Conservation (phyloP, 202 grass and related monocot genomes). For the Schoenoplectus tabernaemontani region DNA sequence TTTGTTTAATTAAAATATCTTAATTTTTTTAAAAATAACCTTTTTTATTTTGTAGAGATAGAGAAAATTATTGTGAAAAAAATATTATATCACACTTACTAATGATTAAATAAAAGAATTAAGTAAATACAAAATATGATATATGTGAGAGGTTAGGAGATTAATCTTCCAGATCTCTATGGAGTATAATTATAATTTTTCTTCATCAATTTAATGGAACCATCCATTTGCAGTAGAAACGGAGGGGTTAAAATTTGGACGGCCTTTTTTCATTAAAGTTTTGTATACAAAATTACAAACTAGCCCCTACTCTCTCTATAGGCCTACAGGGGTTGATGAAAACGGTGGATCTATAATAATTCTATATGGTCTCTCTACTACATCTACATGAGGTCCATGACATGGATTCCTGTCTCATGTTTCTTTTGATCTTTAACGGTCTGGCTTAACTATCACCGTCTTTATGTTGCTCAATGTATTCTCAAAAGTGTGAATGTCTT, state of each 20-base stretch:
- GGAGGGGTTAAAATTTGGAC: background rate
- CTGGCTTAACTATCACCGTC: background rate
- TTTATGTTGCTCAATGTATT: background rate
- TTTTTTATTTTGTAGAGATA: too few relatives aligned
- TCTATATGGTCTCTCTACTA: background rate
- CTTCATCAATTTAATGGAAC: background rate
- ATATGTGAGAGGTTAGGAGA: too few relatives aligned
- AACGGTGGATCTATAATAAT: background rate
- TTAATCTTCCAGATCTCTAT: too few relatives aligned
- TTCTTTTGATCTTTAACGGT: conserved; percentile 10
- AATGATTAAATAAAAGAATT: too few relatives aligned
- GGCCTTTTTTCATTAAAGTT: background rate
- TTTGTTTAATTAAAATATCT: too few relatives aligned
- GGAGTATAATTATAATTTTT: background rate
- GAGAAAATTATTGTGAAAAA: too few relatives aligned
- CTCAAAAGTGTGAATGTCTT: background rate
- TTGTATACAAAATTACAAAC: background rate
- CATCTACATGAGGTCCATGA: background rate
- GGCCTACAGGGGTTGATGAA: background rate
- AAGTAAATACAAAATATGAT: too few relatives aligned
- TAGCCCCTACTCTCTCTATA: background rate
- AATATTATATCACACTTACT: too few relatives aligned
- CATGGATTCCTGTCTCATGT: background rate
- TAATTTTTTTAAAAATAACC: too few relatives aligned
- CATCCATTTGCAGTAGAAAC: background rate